Conservation (phyloP, 108 stramenopile genomes). For the Conticribra weissflogii region DNA sequence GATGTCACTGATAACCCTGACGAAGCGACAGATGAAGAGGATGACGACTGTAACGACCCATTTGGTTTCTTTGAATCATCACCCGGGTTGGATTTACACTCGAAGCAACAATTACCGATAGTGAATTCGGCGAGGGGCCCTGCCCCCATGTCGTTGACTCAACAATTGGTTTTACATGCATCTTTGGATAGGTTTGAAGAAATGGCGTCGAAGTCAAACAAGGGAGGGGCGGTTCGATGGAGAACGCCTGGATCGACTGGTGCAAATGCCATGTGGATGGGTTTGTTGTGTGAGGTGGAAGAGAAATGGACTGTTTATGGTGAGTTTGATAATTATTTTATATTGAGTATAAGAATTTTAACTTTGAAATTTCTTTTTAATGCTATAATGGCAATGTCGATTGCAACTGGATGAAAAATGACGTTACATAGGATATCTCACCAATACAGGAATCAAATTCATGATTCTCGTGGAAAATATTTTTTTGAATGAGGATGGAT, state of each 20-base stretch:
- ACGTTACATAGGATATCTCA: slow-evolving; percentile 27
- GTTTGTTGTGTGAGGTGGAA: slow-evolving; percentile 41
- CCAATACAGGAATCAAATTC: slow-evolving; percentile 56
- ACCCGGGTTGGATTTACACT: background rate
- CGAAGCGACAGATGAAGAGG: slow-evolving; percentile 1
- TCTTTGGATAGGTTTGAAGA: slow-evolving; percentile 55
- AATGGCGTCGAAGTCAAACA: slow-evolving; percentile 21
- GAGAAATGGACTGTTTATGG: slow-evolving; percentile 46
- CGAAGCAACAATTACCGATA: background rate
- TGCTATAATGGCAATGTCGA: no score
- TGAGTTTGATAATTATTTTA: no score
- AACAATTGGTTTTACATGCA: slow-evolving; percentile 52
- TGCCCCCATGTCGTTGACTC: slow-evolving; percentile 40
- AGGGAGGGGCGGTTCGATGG: slow-evolving; percentile 33
- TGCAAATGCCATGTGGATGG: slow-evolving; percentile 54
- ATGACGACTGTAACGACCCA: slow-evolving; percentile 21
- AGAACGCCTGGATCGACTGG: slow-evolving; percentile 40
- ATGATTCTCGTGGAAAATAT: slow-evolving; percentile 39
- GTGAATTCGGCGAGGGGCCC: background rate
- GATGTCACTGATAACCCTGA: slow-evolving; percentile 10
- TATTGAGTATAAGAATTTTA: no score
- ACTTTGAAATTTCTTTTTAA: no score
- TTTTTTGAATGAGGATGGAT: slow-evolving; percentile 28
- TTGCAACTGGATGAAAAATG: background rate
- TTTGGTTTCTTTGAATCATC: slow-evolving; percentile 33